Evolutionary conservation across 805 yeast genomes (phyloP).

Genomic region (Hanseniaspora clermontiae): DNA sequence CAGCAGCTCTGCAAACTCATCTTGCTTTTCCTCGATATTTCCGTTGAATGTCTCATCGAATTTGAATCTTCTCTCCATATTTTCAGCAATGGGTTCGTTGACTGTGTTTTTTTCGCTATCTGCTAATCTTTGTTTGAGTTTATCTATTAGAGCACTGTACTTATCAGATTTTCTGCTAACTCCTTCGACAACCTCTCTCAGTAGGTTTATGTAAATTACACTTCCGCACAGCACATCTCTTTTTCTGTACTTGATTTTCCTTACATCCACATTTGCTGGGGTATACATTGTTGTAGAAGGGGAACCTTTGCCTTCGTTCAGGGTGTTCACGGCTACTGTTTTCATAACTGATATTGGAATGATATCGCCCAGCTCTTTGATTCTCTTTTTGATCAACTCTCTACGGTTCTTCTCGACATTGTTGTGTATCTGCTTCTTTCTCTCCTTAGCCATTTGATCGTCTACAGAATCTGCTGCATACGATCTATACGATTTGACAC

Average conservation of each 20-base stretch:
- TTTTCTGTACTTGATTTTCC: constrained; percentile 5
- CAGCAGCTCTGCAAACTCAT: background rate
- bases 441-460: constrained; percentile 45
- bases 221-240: constrained; percentile 11
- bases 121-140: background rate
- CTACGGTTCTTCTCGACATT: constrained; percentile 89
- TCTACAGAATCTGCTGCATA: constrained; percentile 23
- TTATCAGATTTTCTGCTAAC: background rate
- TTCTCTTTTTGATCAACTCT: constrained; percentile 79
- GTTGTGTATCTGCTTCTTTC: constrained; percentile 81
- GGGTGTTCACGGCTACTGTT: background rate
- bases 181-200: background rate
- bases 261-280: background rate
- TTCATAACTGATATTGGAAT: constrained; percentile 38
- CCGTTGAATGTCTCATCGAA: background rate
- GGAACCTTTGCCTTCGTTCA: background rate
- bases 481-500: constrained; percentile 17
- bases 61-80: background rate
- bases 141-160: background rate
- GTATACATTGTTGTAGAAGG: background rate
- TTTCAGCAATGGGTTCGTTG: background rate
- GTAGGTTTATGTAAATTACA: constrained; percentile 1
- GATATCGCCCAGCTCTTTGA: constrained; percentile 66
- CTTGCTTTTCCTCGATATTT: background rate
- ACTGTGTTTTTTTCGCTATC: background rate